Evolutionary conservation across 2,329 filamentous ascomycete species (phyloP).

Genomic region (Madurella mycetomatis): DNA sequence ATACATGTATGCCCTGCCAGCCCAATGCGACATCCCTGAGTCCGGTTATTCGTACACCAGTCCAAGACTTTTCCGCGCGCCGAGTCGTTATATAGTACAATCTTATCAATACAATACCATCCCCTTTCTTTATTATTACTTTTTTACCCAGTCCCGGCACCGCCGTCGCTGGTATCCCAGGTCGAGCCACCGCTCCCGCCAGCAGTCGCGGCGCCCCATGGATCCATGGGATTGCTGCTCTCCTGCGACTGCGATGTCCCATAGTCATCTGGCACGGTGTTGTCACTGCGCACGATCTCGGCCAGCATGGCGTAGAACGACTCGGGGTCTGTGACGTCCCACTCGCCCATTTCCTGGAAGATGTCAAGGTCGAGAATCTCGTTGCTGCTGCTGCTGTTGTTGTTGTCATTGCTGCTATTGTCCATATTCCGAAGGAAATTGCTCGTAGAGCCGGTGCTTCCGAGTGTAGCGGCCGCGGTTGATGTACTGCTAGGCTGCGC

Average conservation of each 20-base stretch:
- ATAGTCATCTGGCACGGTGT: background rate
- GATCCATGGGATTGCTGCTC: background rate
- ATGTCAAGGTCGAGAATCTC: constrained; percentile 1
- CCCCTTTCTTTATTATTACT: too few relatives aligned
- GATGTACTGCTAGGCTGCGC: background rate
- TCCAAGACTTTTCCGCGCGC: too few relatives aligned
- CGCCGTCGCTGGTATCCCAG: background rate
- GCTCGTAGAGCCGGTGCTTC: background rate
- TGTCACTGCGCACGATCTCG: background rate
- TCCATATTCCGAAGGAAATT: too few relatives aligned
- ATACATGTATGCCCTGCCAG: background rate
- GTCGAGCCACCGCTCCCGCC: background rate
- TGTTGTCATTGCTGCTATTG: background rate
- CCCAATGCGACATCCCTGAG: background rate
- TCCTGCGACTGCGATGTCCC: background rate
- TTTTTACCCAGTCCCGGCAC: background rate
- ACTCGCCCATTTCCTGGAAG: constrained; percentile 7
- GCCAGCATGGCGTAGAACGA: constrained; percentile 12
- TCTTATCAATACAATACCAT: too few relatives aligned
- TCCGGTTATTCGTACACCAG: too few relatives aligned
- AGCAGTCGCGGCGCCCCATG: background rate
- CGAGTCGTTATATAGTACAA: too few relatives aligned
- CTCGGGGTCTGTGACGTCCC: constrained; percentile 7
- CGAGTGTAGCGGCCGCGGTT: background rate
- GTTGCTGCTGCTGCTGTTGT: background rate